Conservation (phyloP, 2,329 filamentous ascomycete genomes). For the Coniella vitis region DNA sequence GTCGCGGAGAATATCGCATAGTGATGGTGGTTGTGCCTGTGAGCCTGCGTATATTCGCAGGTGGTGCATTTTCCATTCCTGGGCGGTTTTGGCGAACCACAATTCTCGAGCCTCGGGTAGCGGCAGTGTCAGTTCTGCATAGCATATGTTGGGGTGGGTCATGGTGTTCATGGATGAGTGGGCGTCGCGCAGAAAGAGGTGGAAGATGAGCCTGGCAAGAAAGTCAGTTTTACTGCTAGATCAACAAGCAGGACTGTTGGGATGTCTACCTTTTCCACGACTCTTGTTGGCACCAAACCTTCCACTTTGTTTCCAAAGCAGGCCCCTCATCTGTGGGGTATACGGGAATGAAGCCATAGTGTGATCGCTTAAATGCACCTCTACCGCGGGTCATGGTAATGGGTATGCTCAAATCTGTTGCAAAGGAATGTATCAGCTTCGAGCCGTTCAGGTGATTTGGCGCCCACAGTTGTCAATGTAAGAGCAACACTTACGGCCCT, state of each 20-base stretch:
- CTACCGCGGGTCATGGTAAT: conserved; percentile 43
- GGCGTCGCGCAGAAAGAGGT: conserved; percentile 58
- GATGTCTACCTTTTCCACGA: conserved; percentile 52
- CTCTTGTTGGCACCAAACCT: conserved; percentile 55
- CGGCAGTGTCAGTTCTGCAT: conserved; percentile 60
- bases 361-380: conserved; percentile 51
- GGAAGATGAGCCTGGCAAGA: conserved; percentile 50
- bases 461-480: neutral
- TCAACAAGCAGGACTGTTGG: too few relatives aligned
- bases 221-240: neutral
- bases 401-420: conserved; percentile 22
- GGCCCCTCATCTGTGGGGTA: conserved; percentile 48
- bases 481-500: conserved; percentile 35
- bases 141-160: conserved; percentile 59
- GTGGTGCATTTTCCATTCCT: conserved; percentile 58
- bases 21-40: conserved; percentile 39
- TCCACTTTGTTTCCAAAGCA: conserved; percentile 58
- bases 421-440: neutral
- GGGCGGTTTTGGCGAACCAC: conserved; percentile 59
- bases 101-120: conserved; percentile 55
- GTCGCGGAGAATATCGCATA: conserved; percentile 51
- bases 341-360: conserved; percentile 45
- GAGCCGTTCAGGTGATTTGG: neutral
- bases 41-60: conserved; percentile 32
- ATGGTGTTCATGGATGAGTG: conserved; percentile 62